phyloP scores from a whole-genome alignment of 1,139 yeast species.

The Kluyveromyces sp. region DNA sequence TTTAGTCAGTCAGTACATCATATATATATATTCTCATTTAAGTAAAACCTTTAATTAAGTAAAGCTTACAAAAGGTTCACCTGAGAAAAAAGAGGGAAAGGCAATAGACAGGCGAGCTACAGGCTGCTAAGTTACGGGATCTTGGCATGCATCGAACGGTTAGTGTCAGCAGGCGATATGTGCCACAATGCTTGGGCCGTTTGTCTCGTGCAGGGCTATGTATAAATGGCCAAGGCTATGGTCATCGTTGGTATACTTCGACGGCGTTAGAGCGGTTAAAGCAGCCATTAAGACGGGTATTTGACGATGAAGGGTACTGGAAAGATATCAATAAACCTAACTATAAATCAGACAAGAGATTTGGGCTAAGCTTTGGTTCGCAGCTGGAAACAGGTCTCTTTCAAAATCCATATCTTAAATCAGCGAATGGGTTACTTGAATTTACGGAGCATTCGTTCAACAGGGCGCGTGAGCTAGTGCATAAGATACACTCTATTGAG shows the following conservation, averaged over 20 bases:
- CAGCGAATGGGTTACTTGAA: slow-evolving; percentile 61
- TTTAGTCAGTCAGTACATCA: too few species aligned
- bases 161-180: neutral
- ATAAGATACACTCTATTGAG: slow-evolving; percentile 43
- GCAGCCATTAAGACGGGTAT: slow-evolving; percentile 10
- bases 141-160: neutral
- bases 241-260: neutral
- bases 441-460: slow-evolving; percentile 59
- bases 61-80: too few species aligned
- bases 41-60: too few species aligned
- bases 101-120: too few species aligned
- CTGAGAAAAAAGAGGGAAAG: too few species aligned
- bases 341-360: slow-evolving; percentile 4
- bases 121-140: too few species aligned
- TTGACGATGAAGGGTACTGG: slow-evolving; percentile 22
- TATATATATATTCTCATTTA: too few species aligned
- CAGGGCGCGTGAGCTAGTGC: slow-evolving; percentile 57
- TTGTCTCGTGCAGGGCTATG: too few species aligned
- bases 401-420: slow-evolving; percentile 56
- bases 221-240: too few species aligned
- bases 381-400: slow-evolving; percentile 53
- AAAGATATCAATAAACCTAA: slow-evolving; percentile 9
- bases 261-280: neutral
- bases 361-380: neutral
- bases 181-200: neutral